Evolutionary conservation across 352 stramenopile genomes (phyloP), one percentile per base, ranked within the genome.

Genomic region (Peronospora belbahrii): DNA sequence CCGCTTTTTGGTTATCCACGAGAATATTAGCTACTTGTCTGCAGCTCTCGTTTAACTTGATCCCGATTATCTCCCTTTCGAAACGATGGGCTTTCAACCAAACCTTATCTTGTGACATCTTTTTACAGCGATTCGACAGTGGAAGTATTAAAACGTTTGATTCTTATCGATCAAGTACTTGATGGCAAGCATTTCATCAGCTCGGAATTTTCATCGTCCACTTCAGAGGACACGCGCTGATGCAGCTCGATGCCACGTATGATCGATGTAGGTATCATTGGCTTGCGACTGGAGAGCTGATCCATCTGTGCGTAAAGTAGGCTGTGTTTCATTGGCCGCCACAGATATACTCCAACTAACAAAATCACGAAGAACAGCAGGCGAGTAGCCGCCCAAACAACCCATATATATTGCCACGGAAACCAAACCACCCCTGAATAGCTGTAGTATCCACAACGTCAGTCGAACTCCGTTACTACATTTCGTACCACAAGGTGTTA

Each of bases 271-370:
- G 74, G 65, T 9, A 68, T 80, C 24, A 56, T 48, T 11, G 74
- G 75, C 48, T 89, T 74, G 9, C 79, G 69, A 47, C 52, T 85
- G 18, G 79, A 79, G 17, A 94, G 60, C 47, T 94, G 78, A 34
- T 90, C 74, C 74, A 90, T 90, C 23, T 76, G 65, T 14, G 78
- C 69, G 47, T 90, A 90, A 1, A 89, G 56, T 30, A 67, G 31
- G 3, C 70, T 85, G 19, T 81, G 86, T 15, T 65, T 56, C 32
- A 51, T 83, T 10, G 83, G 83, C 2, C 74, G 72, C 83, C 83
- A 94, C 32, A 92, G 62, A 37, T 85, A 70, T 13, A 80, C 69
- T 23, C 82, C 57, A n/a, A 83, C 62, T 17, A 80, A 40, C 25
- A 94, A 59, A 23, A 86, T 67, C 3, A 43, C 47, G 39, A 89